phyloP scores from a whole-genome alignment of 1,139 yeast genomes.

The Pneumocystis sp. region DNA sequence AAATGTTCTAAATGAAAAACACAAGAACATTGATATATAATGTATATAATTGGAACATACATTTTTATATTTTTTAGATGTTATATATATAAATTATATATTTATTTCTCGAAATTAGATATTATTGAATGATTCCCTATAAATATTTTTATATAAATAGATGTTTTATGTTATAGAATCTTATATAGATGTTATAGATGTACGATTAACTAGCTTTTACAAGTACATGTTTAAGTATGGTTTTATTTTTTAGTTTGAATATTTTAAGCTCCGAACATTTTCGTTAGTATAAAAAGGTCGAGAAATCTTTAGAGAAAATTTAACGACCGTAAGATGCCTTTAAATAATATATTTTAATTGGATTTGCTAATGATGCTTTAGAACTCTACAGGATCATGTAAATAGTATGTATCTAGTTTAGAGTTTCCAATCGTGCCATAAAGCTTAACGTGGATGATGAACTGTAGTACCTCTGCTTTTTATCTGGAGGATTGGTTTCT shows the following conservation, averaged over 20 bases:
- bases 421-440: background rate
- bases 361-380: background rate
- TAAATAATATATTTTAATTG: background rate
- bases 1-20: background rate
- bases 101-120: background rate
- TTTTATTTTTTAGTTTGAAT: background rate
- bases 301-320: background rate
- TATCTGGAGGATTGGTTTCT: background rate
- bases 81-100: background rate
- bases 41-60: too few species aligned
- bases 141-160: too few species aligned
- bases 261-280: background rate
- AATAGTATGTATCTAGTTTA: background rate
- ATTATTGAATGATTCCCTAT: background rate
- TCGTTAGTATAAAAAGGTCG: background rate
- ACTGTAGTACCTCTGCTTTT: background rate
- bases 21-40: too few species aligned
- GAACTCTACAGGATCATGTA: constrained; percentile 1
- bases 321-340: background rate
- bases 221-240: background rate
- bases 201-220: too few species aligned
- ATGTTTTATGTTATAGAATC: too few species aligned
- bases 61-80: too few species aligned
- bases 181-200: too few species aligned
- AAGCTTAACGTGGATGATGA: constrained; percentile 1